These are phyloP conservation scores for Lasiosphaeriaceae sp. DNA, from an alignment of 495 filamentous ascomycete species.

Conservation along the genomic window DNA sequence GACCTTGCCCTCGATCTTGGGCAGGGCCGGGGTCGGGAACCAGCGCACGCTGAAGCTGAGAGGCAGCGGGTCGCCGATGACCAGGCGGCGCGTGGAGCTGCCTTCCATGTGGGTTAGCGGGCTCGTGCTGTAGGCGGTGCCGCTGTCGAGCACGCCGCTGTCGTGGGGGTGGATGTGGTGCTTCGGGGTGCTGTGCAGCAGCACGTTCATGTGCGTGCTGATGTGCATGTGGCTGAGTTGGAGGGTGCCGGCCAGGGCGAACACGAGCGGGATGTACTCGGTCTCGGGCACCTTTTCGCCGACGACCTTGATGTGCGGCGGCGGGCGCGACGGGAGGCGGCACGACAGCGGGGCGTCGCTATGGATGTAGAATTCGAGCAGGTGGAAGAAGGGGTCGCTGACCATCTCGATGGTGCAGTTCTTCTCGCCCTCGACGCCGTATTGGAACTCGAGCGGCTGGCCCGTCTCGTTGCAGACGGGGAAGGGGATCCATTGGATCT, in stretches of 20 bases:
- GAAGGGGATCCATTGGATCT: slow-evolving; percentile 93
- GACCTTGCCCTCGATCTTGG: slow-evolving; percentile 49
- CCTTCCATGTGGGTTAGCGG: slow-evolving; percentile 58
- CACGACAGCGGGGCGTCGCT: slow-evolving; percentile 91
- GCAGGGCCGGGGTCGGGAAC: slow-evolving; percentile 70
- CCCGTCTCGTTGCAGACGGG: slow-evolving; percentile 86
- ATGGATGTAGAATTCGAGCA: slow-evolving; percentile 98
- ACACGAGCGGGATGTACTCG: slow-evolving; percentile 65
- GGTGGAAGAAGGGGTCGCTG: slow-evolving; percentile 88
- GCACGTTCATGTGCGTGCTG: slow-evolving; percentile 79
- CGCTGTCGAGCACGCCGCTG: slow-evolving; percentile 73
- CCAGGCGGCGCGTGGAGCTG: slow-evolving; percentile 54
- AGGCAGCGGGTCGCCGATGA: slow-evolving; percentile 83
- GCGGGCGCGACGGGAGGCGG: slow-evolving; percentile 77
- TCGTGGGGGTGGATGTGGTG: slow-evolving; percentile 52
- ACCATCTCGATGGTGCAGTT: slow-evolving; percentile 89
- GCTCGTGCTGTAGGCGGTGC: slow-evolving; percentile 79
- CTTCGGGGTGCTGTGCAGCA: slow-evolving; percentile 69
- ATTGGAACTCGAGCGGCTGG: slow-evolving; percentile 74
- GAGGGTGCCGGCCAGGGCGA: slow-evolving; percentile 83
- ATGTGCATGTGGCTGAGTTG: slow-evolving; percentile 90
- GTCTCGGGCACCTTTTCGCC: slow-evolving; percentile 39
- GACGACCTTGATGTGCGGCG: slow-evolving; percentile 42
- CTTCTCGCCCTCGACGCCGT: slow-evolving; percentile 77
- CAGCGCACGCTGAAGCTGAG: slow-evolving; percentile 80